Conservation (phyloP, 2,329 filamentous ascomycete genomes). For the Ustulina deusta region DNA sequence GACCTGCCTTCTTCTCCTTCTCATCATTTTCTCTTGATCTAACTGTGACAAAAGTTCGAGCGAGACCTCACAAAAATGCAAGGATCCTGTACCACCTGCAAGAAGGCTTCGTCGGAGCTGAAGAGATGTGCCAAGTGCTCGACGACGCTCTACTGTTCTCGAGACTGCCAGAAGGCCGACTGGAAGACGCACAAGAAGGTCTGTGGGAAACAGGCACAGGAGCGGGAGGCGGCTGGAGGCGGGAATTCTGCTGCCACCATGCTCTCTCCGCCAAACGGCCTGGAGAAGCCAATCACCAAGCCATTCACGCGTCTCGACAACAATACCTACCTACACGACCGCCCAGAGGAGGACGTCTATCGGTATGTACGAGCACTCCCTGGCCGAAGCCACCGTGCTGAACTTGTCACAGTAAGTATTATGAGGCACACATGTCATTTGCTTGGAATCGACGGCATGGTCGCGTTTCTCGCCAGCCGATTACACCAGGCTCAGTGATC, state of each 20-base stretch:
- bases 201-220: conserved; percentile 33
- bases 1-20: neutral
- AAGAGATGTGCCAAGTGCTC: conserved; percentile 41
- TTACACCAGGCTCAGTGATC: neutral
- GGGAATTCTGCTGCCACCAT: neutral
- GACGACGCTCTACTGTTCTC: conserved; percentile 39
- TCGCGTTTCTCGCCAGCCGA: too few species aligned
- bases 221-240: neutral
- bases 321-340: conserved; percentile 37
- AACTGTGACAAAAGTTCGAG: neutral
- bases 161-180: conserved; percentile 41
- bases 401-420: conserved; percentile 19
- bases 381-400: neutral
- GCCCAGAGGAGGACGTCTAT: conserved; percentile 37
- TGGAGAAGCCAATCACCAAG: conserved; percentile 32
- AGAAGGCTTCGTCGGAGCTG: conserved; percentile 35
- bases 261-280: conserved; percentile 33
- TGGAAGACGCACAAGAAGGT: conserved; percentile 42
- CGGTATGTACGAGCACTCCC: conserved; percentile 24
- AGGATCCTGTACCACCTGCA: conserved; percentile 36
- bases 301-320: conserved; percentile 38
- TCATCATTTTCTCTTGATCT: neutral
- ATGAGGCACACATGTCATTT: neutral
- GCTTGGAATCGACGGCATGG: neutral
- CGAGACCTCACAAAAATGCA: conserved; percentile 24